Base-by-base conservation (phyloP, 768 basidiomycete species). In the Tylopilus felleus region DNA sequence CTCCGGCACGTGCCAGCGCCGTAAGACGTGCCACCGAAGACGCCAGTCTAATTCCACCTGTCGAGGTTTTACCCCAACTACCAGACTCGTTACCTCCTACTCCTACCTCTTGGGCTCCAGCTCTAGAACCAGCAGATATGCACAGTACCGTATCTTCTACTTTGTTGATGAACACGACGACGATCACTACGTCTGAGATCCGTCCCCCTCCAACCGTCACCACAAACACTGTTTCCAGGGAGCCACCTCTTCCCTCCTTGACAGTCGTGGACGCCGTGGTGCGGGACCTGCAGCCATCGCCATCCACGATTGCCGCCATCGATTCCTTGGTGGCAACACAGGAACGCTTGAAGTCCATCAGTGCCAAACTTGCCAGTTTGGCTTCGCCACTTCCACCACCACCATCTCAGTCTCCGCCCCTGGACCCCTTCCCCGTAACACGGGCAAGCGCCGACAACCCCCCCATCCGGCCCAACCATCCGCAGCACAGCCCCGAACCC, bases 31-130 rank as follows among this genome's bases (percentile, higher is more conserved):
- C 28, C 13, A 7, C 25, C 4, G 53, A 47, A 8, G 46, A 56
- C n/a, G 41, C 48, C 16, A 62, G 27, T 40, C 60, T 70, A 38
- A 70, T 70, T 29, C 70, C 68, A 33, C 69, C 69, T n/a, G 71
- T 72, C 23, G 68, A 65, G 52, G 39, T 69, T 35, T 40, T 72
- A 21, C 44, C 54, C n/a, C 49, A 52, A 40, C 35, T 31, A 38
- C 28, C 51, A 10, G 66, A 66, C 28, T 65, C 68, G 22, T 44
- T 56, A 10, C 53, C 67, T 23, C 35, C 55, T 25, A 43, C 59
- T 4, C 50, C 63, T 46, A 14, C 42, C 10, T 63, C 55, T 39
- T 55, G 42, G 50, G 42, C 38, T 36, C 51, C 46, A 22, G 14
- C 42, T 44, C 13, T 33, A 17, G 45, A 47, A 16, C n/a, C 28